Percentiles rank a stretch among this genome's conserved stretches.
Conservation (phyloP, 2,329 filamentous ascomycete genomes). For the Penicillium paneum region DNA sequence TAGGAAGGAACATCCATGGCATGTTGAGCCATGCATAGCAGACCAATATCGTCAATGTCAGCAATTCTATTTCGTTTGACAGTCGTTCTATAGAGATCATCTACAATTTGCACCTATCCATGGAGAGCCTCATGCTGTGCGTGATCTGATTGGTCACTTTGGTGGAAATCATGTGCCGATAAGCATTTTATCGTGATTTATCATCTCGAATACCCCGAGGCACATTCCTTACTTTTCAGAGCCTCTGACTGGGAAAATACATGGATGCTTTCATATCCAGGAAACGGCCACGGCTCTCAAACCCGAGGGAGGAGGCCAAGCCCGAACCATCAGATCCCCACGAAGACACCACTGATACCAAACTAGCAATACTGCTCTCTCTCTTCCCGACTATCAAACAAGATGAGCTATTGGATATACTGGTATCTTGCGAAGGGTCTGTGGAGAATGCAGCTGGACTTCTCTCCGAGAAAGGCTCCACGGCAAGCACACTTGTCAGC, state of each 20-base stretch:
- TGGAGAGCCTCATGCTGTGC: too few relatives aligned
- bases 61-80: too few relatives aligned
- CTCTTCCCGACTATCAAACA: conserved; percentile 64
- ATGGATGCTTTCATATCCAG: conserved; percentile 44
- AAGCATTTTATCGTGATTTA: conserved; percentile 14
- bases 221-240: background rate
- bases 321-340: conserved; percentile 34
- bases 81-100: too few relatives aligned
- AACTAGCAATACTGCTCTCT: conserved; percentile 78
- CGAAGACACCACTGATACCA: conserved; percentile 83
- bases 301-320: background rate
- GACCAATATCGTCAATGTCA: too few relatives aligned
- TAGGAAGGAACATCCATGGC: too few relatives aligned
- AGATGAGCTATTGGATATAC: conserved; percentile 69
- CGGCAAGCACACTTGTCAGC: conserved; percentile 9
- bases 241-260: conserved; percentile 21
- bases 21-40: too few relatives aligned
- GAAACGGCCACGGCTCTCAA: conserved; percentile 32
- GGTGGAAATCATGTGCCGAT: conserved; percentile 30
- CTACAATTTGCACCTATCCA: too few relatives aligned
- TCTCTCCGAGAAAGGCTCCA: conserved; percentile 41
- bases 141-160: conserved; percentile 30
- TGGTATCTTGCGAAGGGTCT: conserved; percentile 74
- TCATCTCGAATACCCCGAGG: background rate
- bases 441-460: conserved; percentile 63